Base-by-base conservation (phyloP, 23 red algal species). In the Gracilariopsis chorda region DNA sequence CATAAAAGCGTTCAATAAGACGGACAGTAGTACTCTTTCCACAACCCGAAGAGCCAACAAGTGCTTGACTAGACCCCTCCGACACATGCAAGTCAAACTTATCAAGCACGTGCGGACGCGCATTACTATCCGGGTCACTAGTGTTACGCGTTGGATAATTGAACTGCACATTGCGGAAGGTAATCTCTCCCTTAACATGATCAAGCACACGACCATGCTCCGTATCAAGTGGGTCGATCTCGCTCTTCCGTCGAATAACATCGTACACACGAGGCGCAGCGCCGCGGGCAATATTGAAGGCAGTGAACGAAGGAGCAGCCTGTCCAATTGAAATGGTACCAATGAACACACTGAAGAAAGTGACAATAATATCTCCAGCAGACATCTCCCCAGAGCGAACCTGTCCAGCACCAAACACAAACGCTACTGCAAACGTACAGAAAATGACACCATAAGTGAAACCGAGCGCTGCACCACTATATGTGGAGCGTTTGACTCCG, bases 1-100 rank as follows among this genome's bases (percentile, higher is more conserved):
- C 93, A 61, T 99, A 99, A 83, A 99, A 96, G 32, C 97, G 83
- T 70, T 88, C 93, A 25, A 99, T 87, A 27, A 99, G 97, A 40
- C 83, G 70, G 10, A 99, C 89, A 25, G 90, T 92, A 14, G 97
- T 96, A 30, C 83, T 90, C 68, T 99, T 99, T 45, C 97, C 97
- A 34, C 92, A 94, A 2, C 97, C 97, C 47, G 88, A 93, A 28
- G 63, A 60, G n/a, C 97, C 97, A 21, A 99, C 97, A 48, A 99
- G 80, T 12, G 97, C 97, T 17, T 96, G 75, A 45, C 90, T 96
- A 52, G 79, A 81, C 19, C 97, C 97, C 14, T 65, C 47, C 27
- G 77, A 43, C 25, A 96, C 82, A 51, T 59, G 75, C 39, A 96
- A 60, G 46, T 71, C 68, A 30, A 99, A 82, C 1, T 91, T 88